Percentiles rank a stretch among this genome's conserved stretches.
Evolutionary conservation across 2,329 filamentous ascomycete species (phyloP).

Genomic region (Chalaropsis ovoidea): DNA sequence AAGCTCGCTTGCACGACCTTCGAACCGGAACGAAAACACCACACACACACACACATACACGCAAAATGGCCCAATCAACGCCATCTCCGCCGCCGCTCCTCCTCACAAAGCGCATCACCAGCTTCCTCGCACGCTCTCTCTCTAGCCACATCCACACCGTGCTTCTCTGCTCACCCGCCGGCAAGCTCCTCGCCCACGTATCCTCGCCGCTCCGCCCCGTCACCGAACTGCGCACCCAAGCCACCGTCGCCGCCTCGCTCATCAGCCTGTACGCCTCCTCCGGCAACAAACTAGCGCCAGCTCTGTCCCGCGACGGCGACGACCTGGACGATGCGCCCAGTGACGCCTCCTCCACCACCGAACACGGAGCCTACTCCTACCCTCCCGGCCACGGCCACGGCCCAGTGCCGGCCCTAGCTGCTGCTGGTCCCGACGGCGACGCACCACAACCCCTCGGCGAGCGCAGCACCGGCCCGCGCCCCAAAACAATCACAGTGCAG

Average conservation of each 20-base stretch:
- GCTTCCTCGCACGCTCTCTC: conserved; percentile 51
- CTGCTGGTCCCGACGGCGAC: not conserved
- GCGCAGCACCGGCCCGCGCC: conserved; percentile 12
- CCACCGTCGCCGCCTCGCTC: conserved; percentile 53
- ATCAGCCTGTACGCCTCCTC: conserved; percentile 48
- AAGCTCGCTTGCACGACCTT: not conserved
- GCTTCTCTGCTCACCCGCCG: conserved; percentile 49
- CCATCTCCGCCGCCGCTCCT: conserved; percentile 47
- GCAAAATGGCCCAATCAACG: conserved; percentile 32
- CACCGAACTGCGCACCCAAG: conserved; percentile 49
- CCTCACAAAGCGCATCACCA: conserved; percentile 54
- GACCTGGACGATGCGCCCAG: conserved; percentile 27
- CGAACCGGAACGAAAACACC: not conserved
- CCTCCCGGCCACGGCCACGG: not conserved
- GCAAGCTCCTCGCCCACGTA: conserved; percentile 54
- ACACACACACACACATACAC: not conserved
- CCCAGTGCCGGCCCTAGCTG: not conserved
- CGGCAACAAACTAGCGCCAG: conserved; percentile 36
- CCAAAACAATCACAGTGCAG: conserved; percentile 46
- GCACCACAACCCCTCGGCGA: not conserved
- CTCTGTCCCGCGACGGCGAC: conserved; percentile 33
- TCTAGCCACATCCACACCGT: conserved; percentile 49
- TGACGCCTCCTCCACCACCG: conserved; percentile 22
- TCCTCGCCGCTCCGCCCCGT: conserved; percentile 45
- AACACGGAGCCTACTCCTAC: not conserved